These are phyloP conservation scores for Suillus decipiens DNA, from an alignment of 768 basidiomycete species.

Conservation along the genomic window DNA sequence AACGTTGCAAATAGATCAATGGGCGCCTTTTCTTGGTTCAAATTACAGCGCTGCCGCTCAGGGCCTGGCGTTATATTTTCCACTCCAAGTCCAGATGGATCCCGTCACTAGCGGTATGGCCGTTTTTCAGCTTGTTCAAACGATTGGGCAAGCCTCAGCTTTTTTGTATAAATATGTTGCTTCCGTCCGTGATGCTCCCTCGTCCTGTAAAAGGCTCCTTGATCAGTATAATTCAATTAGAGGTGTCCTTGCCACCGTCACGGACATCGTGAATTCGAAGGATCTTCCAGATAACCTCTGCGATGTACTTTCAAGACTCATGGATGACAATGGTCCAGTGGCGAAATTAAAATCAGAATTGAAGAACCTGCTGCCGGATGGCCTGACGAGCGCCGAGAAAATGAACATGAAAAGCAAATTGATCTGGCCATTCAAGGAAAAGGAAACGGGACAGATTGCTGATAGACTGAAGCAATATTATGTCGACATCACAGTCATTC, in stretches of 20 bases:
- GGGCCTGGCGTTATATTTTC: no score
- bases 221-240: neutral
- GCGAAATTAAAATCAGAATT: neutral
- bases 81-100: neutral
- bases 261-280: neutral
- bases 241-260: neutral
- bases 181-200: neutral
- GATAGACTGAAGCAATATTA: neutral
- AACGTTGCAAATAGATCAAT: neutral
- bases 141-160: neutral
- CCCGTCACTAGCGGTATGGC: neutral
- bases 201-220: neutral
- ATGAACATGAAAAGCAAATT: neutral
- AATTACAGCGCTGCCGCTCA: no score
- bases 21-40: neutral
- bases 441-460: neutral
- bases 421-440: constrained; percentile 11
- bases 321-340: neutral
- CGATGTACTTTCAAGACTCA: neutral
- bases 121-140: constrained; percentile 6
- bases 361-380: neutral
- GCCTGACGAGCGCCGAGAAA: neutral
- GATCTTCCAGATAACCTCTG: neutral
- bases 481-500: neutral
- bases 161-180: constrained; percentile 4